Base-by-base conservation (phyloP, 1,284 basidiomycete species). In the Marasmius tenuissimus region DNA sequence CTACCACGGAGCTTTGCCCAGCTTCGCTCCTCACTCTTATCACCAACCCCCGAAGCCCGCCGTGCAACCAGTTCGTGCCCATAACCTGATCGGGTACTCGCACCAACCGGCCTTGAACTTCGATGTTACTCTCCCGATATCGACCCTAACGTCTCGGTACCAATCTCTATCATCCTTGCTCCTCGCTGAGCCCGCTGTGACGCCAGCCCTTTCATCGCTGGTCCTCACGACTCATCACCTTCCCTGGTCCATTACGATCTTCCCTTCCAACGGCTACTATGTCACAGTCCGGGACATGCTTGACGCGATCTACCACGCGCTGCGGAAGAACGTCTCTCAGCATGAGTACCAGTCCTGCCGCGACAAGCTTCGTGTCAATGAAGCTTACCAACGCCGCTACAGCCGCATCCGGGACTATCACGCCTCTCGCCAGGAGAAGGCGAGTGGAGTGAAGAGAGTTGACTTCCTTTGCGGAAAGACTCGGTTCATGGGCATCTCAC, bases 321-420 rank as follows among this genome's bases (percentile, higher is more conserved):
- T 81, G 34, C 73, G 78, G n/a, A 67, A 62, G 8, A 77, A 78
- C 11, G 73, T 82, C 1, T 71, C 72, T 8, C 63, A 69, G 0
- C 42, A 65, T 11, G 83, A 85, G 49, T 85, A 76, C 3, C 73
- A 73, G 0, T 70, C 72, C 0, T 69, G 73, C n/a, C 64, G 68
- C 4, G 72, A 76, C 48, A 73, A 68, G 57, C 71, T 74, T 14
- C 64, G 70, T 7, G 78, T 82, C 3, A 76, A 77, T 0, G 67
- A 69, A 3, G 77, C 81, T 6, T 85, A 82, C 63, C 79, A 81
- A 64, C 61, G 65, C 3, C 75, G 84, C 1, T 82, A 77, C 62
- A 60, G 72, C 12, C 65, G 73, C 11, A 65, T 72, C 11, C 64
- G 68, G 0, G 70, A 69, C 61, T 61, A 64, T 7, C 62, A 68